Evolutionary conservation across 179 eudicot genomes (phyloP).

Genomic region (Patellifolia procumbens): DNA sequence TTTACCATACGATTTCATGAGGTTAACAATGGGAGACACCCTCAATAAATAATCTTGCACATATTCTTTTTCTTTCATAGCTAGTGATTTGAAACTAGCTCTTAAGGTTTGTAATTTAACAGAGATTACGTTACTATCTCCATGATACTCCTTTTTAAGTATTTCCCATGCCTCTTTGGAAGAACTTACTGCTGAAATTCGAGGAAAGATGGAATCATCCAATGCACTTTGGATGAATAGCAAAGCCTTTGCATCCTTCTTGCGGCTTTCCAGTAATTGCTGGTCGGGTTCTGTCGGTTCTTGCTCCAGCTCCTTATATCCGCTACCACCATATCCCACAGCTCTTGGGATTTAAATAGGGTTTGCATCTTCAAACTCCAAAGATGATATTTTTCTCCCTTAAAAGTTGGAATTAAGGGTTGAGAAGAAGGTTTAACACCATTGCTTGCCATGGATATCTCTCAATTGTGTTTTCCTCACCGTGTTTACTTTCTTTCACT

Average conservation of each 20-base stretch:
- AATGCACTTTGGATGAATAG: neutral
- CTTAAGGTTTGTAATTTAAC: neutral
- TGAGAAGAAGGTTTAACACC: too few species aligned
- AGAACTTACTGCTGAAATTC: neutral
- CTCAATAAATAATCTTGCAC: neutral
- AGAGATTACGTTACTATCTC: neutral
- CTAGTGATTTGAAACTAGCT: neutral
- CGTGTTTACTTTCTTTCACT: too few species aligned
- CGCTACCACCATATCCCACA: too few species aligned
- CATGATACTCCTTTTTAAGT: too few species aligned
- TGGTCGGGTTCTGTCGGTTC: neutral
- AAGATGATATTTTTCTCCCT: too few species aligned
- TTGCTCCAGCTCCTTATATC: too few species aligned
- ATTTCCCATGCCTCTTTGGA: conserved; percentile 9
- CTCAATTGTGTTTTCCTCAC: too few species aligned
- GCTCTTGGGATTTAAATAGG: too few species aligned
- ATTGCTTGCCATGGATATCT: too few species aligned
- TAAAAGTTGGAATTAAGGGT: too few species aligned
- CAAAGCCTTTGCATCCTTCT: neutral
- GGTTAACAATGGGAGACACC: neutral
- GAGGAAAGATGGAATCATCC: conserved; percentile 7
- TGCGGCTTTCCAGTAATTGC: neutral
- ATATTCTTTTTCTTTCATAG: neutral
- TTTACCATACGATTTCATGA: neutral
- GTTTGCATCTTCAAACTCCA: too few species aligned